phyloP scores from a whole-genome alignment of 1,139 yeast species.

The Protomyces macrosporus region DNA sequence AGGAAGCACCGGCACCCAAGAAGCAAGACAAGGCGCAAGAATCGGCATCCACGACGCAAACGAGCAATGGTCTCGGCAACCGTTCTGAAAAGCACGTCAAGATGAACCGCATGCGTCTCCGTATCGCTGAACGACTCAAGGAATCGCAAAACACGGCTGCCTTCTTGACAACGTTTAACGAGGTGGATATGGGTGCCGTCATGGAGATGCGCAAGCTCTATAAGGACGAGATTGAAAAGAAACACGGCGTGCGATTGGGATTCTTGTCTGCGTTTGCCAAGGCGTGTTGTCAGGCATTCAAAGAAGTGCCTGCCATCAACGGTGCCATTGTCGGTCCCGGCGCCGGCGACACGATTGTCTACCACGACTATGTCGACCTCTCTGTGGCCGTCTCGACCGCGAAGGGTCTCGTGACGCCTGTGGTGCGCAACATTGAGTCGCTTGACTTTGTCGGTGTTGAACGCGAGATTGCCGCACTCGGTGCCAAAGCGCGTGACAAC shows the following conservation, averaged over 20 bases:
- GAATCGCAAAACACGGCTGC: slow-evolving; percentile 99
- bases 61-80: slow-evolving; percentile 27
- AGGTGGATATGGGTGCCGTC: slow-evolving; percentile 90
- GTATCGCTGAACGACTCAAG: slow-evolving; percentile 98
- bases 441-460: slow-evolving; percentile 84
- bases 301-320: slow-evolving; percentile 91
- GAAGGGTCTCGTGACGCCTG: slow-evolving; percentile 97
- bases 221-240: slow-evolving; percentile 93
- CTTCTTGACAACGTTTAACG: slow-evolving; percentile 94
- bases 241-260: slow-evolving; percentile 91
- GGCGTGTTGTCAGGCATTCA: slow-evolving; percentile 89
- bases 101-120: slow-evolving; percentile 99
- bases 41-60: slow-evolving; percentile 33
- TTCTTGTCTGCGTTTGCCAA: slow-evolving; percentile 98
- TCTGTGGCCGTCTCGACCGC: slow-evolving; percentile 99
- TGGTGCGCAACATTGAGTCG: slow-evolving; percentile 94
- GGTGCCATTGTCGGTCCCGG: slow-evolving; percentile 75
- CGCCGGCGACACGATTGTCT: slow-evolving; percentile 84
- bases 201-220: slow-evolving; percentile 93
- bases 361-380: slow-evolving; percentile 92
- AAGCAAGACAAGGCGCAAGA: slow-evolving; percentile 31
- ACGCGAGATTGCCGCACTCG: slow-evolving; percentile 71
- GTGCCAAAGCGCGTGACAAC: slow-evolving; percentile 94
- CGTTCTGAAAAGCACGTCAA: slow-evolving; percentile 49
- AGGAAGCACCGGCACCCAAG: slow-evolving; percentile 33